Conservation (phyloP, 2,329 filamentous ascomycete species). For the Aspergillus felis region DNA sequence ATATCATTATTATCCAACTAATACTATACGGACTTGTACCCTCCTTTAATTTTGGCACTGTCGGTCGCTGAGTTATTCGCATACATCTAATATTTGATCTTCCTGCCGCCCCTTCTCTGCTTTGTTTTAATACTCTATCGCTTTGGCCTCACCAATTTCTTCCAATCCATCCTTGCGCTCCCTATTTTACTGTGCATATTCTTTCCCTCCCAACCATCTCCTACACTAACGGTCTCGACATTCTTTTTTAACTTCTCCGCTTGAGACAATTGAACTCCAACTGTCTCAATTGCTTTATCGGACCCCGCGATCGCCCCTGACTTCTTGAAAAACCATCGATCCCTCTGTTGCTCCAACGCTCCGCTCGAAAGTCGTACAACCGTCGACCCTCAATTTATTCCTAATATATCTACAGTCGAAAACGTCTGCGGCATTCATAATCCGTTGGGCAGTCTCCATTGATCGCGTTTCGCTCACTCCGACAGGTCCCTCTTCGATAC, state of each 20-base stretch:
- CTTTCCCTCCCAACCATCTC: background rate
- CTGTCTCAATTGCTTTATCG: constrained; percentile 12
- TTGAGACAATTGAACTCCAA: constrained; percentile 5
- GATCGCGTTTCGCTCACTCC: constrained; percentile 1
- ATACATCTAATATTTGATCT: background rate
- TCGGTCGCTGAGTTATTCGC: background rate
- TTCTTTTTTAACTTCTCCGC: constrained; percentile 1
- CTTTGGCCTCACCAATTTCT: constrained; percentile 11
- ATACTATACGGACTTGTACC: background rate
- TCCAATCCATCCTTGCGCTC: constrained; percentile 12
- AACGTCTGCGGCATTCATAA: background rate
- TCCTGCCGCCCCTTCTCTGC: constrained; percentile 4
- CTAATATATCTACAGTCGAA: background rate
- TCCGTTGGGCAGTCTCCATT: background rate
- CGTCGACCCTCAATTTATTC: background rate
- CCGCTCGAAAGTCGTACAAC: background rate
- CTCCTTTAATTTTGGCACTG: background rate
- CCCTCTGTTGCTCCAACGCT: constrained; percentile 1
- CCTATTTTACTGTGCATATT: constrained; percentile 7
- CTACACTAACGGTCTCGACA: background rate
- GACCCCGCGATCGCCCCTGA: constrained; percentile 14
- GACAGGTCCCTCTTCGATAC: constrained; percentile 2
- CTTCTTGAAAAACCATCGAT: background rate
- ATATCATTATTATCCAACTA: background rate
- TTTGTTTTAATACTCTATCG: constrained; percentile 1